phyloP scores from a whole-genome alignment of 768 basidiomycete species.

The Kwoniella dejecticola region DNA sequence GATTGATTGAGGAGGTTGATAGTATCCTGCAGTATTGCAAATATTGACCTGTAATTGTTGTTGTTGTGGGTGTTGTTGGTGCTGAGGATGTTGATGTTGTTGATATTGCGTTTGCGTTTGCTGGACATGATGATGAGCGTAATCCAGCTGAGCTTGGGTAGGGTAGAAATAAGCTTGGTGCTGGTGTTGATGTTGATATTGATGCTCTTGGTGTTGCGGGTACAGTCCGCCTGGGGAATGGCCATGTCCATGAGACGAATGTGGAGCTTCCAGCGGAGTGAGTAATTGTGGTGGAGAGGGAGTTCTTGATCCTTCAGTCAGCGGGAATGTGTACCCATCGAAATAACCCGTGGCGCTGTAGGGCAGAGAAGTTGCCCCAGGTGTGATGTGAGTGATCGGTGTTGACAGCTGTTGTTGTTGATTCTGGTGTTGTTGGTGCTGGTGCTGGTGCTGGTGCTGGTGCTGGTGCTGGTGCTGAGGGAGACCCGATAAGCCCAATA shows the following conservation, averaged over 20 bases:
- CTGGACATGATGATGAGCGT: constrained; percentile 12
- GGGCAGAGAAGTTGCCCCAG: neutral
- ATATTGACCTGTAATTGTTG: neutral
- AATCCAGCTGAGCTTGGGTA: constrained; percentile 12
- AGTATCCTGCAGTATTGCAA: neutral
- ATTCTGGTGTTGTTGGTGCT: no score
- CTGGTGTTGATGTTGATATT: no score
- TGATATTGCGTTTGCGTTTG: neutral
- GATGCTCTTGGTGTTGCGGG: no score
- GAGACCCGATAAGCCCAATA: constrained; percentile 1
- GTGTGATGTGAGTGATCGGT: neutral
- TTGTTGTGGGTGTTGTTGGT: constrained; percentile 1
- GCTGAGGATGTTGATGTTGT: neutral
- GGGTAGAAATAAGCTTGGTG: constrained; percentile 10
- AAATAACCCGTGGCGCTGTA: constrained; percentile 9
- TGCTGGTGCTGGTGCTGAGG: constrained; percentile 11
- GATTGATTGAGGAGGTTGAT: neutral
- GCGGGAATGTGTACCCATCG: constrained; percentile 10
- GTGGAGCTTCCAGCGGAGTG: constrained; percentile 11
- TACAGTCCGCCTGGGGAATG: neutral
- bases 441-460: no score
- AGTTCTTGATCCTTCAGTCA: constrained; percentile 2
- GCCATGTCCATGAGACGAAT: constrained; percentile 1
- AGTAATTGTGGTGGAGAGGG: constrained; percentile 15
- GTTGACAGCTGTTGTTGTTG: no score